A percentile compares a stretch with the other conserved stretches of the same genome.
These are phyloP conservation scores for Botrytis sinoallii DNA, from an alignment of 2,329 filamentous ascomycete genomes.

Conservation along the genomic window DNA sequence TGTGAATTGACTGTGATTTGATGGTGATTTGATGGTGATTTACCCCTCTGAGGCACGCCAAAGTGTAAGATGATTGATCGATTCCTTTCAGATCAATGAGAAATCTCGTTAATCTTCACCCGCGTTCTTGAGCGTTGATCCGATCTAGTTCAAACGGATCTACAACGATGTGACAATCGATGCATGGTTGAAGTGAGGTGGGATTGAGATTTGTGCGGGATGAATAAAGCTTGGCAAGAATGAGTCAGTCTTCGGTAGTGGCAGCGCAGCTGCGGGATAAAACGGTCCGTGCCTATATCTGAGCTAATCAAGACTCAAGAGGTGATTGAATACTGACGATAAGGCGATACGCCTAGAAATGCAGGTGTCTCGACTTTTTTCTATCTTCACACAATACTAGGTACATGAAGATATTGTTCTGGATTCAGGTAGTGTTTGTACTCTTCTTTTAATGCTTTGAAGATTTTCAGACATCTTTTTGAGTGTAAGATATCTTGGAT, in stretches of 20 bases:
- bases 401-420: background rate
- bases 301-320: background rate
- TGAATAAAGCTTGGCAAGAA: slow-evolving; percentile 2
- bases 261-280: slow-evolving; percentile 4
- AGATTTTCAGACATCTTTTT: background rate
- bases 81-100: background rate
- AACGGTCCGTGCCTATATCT: slow-evolving; percentile 4
- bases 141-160: background rate
- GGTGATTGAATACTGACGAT: slow-evolving; percentile 1
- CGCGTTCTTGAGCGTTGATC: background rate
- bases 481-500: background rate
- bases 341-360: slow-evolving; percentile 2
- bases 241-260: background rate
- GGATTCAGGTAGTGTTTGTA: background rate
- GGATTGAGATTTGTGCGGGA: background rate
- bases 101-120: background rate
- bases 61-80: background rate
- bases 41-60: background rate
- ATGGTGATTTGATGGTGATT: background rate
- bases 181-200: slow-evolving; percentile 5
- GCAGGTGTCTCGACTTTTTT: slow-evolving; percentile 5
- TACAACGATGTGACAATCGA: slow-evolving; percentile 4
- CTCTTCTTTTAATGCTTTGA: background rate
- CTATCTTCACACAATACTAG: background rate
- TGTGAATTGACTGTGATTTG: background rate